Evolutionary conservation across 805 yeast genomes (phyloP), one percentile per base, ranked within the genome.

Genomic region (Zygosaccharomyces kombuchaensis): DNA sequence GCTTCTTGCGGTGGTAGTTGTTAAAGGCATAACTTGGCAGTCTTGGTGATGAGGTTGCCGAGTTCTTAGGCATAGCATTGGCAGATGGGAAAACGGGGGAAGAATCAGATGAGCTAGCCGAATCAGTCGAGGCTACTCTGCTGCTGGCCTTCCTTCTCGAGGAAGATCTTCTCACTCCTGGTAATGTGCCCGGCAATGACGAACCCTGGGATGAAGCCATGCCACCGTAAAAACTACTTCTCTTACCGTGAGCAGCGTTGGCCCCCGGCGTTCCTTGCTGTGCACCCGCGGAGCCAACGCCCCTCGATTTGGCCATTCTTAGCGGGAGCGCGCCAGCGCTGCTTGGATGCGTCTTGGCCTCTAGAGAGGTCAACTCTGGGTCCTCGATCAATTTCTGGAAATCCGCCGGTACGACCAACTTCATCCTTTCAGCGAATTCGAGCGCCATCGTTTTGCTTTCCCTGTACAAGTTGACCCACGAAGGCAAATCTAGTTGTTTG

Each of bases 201-300:
- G 59, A 51, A n/a, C 38, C 44, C 9, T 52, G 47, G 12, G 53
- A 48, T 9, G 54, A 35, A 23, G 49, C 45, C 14, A 54, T 36
- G 9, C 52, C 52, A 4, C 63, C 63, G 42, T 59, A 59, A 34
- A 56, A 59, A 36, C 59, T 57, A 40, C 59, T 57, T 47, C 62
- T 52, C 37, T 59, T 59, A 8, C 42, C 35, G 8, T 49, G 46
- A n/a, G 51, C 21, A 17, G 37, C 17, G 13, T 38, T 45, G 6
- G 46, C 22, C 16, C 40, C 44, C 1, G 52, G 36, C 2, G 34
- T 14, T 16, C 41, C 41, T 17, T 21, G 31, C 10, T 38, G 41
- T 6, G 32, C 8, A 10, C 25, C 38, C 9, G 34, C 23, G 14
- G 46, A 12, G 17, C 43, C 43, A 13, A 14, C 29, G 13, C 32